Conservation (phyloP, 305 asterid genomes). For the Stenogyne calaminthoides region DNA sequence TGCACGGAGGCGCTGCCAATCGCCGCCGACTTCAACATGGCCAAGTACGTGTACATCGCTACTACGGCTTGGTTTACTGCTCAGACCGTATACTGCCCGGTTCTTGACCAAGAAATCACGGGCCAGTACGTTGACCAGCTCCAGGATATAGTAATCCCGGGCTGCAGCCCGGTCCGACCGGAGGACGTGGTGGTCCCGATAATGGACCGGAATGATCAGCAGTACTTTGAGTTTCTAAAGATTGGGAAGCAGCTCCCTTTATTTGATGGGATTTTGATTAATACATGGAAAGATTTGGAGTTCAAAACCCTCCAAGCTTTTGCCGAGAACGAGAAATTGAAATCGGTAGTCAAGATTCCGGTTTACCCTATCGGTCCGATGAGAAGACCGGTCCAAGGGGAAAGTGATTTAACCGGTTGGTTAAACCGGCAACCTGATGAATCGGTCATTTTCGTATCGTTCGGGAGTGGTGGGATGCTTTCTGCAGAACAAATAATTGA, state of each 20-base stretch:
- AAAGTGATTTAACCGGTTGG: constrained; percentile 41
- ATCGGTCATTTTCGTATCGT: constrained; percentile 55
- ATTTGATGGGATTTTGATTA: constrained; percentile 60
- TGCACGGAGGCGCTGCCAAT: constrained; percentile 34
- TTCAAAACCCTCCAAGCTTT: constrained; percentile 48
- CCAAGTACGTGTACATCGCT: constrained; percentile 40
- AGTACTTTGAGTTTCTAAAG: constrained; percentile 40
- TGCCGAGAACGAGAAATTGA: constrained; percentile 31
- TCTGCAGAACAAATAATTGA: constrained; percentile 41
- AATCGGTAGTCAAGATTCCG: constrained; percentile 35
- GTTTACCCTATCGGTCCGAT: constrained; percentile 71
- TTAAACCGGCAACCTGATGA: constrained; percentile 55
- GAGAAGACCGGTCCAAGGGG: constrained; percentile 32
- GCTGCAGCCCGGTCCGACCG: constrained; percentile 65
- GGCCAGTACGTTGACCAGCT: constrained; percentile 55
- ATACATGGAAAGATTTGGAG: constrained; percentile 65
- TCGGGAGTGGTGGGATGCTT: constrained; percentile 59
- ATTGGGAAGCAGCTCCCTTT: constrained; percentile 26
- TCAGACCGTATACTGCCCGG: constrained; percentile 38
- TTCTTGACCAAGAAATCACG: constrained; percentile 46
- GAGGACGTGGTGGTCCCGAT: constrained; percentile 64
- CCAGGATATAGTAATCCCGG: constrained; percentile 50
- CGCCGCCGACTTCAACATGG: constrained; percentile 37
- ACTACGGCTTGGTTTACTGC: constrained; percentile 45
- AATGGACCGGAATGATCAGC: constrained; percentile 54